Evolutionary conservation across 805 yeast species (phyloP), one percentile per base, ranked within the genome.

Genomic region (Hanseniaspora vineae): DNA sequence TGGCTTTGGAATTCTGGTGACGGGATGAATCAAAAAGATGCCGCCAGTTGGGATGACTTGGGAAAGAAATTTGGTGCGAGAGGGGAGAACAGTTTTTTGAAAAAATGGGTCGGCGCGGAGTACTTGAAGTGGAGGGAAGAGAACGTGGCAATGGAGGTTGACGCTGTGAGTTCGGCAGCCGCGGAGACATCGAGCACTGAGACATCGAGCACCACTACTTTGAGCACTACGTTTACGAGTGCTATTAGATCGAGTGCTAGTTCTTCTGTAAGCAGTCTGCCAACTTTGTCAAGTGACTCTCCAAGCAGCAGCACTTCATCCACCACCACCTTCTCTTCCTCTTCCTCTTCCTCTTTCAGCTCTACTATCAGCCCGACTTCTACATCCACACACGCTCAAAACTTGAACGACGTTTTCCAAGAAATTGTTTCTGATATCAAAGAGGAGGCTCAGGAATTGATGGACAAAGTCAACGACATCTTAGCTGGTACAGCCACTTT

Each of bases 1-100:
- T 69, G 47, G 39, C 55, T 0, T 58, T 77, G 32, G 68, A 67
- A 0, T 42, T 51, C 1, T 64, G 60, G 42, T 78, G 84, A 85
- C 52, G 48, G 15, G 84, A 79, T 54, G 48, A 51, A 1, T 52
- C 58, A 15, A 55, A 2, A 6, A 15, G 31, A 13, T 4, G 19
- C 31, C n/a, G 15, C 31, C 9, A 31, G 35, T n/a, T 39, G 20
- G 14, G 35, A 50, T 8, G 18, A 17, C 4, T 14, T 37, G 19
- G 8, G 32, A 40, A 2, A 44, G 35, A 13, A 20, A 15, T 13
- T 15, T 37, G 20, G 52, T 48, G n/a, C 42, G 47, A 13, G 19
- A 39, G n/a, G 35, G 23, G 12, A 42, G 44, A 15, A 12, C 35
- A n/a, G 42, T 48, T 23, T 35, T 18, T 12, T 19, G 35, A 4